Conservation (phyloP, 768 basidiomycete species). For the Pleurotus eryngii region DNA sequence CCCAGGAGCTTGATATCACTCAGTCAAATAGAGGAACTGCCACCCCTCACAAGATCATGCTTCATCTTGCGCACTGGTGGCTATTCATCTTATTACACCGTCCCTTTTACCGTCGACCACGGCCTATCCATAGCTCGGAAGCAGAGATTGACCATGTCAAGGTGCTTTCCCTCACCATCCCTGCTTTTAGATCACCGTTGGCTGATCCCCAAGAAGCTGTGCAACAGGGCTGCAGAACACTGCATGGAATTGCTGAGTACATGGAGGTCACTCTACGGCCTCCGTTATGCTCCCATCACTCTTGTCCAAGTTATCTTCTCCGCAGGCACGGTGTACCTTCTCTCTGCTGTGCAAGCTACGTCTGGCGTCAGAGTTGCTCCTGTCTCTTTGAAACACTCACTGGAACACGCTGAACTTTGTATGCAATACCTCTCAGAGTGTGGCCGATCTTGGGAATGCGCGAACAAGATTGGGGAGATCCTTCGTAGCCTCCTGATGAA, state of each 20-base stretch:
- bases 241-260: slow-evolving; percentile 50
- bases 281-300: slow-evolving; percentile 58
- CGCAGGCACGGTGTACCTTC: slow-evolving; percentile 56
- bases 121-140: slow-evolving; percentile 32
- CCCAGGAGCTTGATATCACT: slow-evolving; percentile 49
- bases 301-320: slow-evolving; percentile 56
- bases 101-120: slow-evolving; percentile 46
- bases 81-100: slow-evolving; percentile 58
- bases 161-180: slow-evolving; percentile 27
- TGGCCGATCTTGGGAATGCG: slow-evolving; percentile 52
- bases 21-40: slow-evolving; percentile 42
- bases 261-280: slow-evolving; percentile 49
- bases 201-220: slow-evolving; percentile 31
- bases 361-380: slow-evolving; percentile 43
- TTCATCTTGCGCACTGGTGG: slow-evolving; percentile 59
- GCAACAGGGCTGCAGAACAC: slow-evolving; percentile 51
- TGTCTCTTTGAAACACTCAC: slow-evolving; percentile 40
- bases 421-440: slow-evolving; percentile 50
- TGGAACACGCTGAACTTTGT: slow-evolving; percentile 43
- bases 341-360: slow-evolving; percentile 52
- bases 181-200: slow-evolving; percentile 19
- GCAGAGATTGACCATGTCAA: slow-evolving; percentile 49
- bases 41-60: slow-evolving; percentile 52
- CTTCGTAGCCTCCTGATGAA: slow-evolving; percentile 40
- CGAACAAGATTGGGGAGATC: slow-evolving; percentile 45